phyloP scores from a whole-genome alignment of 2,329 filamentous ascomycete genomes.

The Claviceps capensis region DNA sequence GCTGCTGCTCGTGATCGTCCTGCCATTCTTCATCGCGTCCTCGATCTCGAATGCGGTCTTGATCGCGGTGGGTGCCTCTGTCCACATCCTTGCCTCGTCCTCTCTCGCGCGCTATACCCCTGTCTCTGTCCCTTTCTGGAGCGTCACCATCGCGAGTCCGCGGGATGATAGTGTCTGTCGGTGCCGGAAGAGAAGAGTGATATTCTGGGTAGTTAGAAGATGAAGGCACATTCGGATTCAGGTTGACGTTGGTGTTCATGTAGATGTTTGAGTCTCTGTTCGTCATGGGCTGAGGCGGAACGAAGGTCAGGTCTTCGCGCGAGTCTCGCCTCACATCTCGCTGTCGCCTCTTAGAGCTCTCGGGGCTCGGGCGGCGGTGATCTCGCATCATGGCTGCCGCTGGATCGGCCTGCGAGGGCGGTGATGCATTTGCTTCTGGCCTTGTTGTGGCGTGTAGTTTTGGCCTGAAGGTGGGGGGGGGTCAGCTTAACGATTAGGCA shows the following conservation, averaged over 20 bases:
- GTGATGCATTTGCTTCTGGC: conserved; percentile 6
- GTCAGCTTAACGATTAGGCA: not conserved
- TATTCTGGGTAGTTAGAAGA: conserved; percentile 1
- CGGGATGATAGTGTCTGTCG: conserved; percentile 5
- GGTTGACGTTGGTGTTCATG: conserved; percentile 2
- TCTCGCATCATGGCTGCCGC: conserved; percentile 37
- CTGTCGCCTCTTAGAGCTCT: conserved; percentile 38
- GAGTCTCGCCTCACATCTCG: conserved; percentile 19
- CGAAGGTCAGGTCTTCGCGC: conserved; percentile 15
- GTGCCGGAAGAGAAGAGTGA: conserved; percentile 5
- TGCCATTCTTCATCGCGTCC: conserved; percentile 1
- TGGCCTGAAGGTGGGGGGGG: not conserved
- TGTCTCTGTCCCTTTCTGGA: not conserved
- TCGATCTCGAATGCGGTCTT: not conserved
- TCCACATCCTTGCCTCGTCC: not conserved
- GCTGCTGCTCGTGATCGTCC: conserved; percentile 8
- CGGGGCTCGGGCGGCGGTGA: conserved; percentile 41
- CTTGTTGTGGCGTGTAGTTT: not conserved
- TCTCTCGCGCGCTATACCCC: not conserved
- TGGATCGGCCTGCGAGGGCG: conserved; percentile 10
- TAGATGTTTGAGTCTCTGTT: conserved; percentile 6
- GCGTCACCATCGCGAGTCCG: not conserved
- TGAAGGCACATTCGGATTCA: conserved; percentile 2
- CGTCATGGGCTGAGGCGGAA: conserved; percentile 8
- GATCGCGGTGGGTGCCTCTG: not conserved